phyloP scores from a whole-genome alignment of 495 filamentous ascomycete species.

The Aspergillus wentii region DNA sequence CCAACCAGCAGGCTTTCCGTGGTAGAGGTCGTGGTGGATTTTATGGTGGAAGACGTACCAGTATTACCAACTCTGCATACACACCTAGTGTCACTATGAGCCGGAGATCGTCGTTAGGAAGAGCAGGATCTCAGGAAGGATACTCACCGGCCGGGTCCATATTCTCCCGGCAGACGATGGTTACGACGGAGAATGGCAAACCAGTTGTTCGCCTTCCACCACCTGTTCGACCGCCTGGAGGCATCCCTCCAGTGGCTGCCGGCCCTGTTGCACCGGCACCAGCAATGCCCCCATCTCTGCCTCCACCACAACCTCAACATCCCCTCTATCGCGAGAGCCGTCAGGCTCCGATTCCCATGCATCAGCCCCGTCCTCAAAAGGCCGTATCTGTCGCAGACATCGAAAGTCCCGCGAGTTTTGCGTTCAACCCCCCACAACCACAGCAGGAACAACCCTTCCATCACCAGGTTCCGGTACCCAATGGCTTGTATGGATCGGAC shows the following conservation, averaged over 20 bases:
- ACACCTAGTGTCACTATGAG: constrained; percentile 90
- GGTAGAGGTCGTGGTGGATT: constrained; percentile 65
- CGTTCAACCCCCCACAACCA: constrained; percentile 67
- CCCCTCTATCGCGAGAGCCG: constrained; percentile 76
- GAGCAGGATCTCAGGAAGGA: constrained; percentile 66
- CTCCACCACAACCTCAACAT: constrained; percentile 53
- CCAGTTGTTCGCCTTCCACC: constrained; percentile 87
- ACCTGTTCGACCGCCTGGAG: constrained; percentile 39
- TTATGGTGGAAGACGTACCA: constrained; percentile 66
- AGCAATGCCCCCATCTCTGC: constrained; percentile 9
- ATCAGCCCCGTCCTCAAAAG: constrained; percentile 94
- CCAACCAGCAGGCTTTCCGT: constrained; percentile 81
- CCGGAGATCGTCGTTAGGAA: constrained; percentile 81
- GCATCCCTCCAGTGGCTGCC: constrained; percentile 20
- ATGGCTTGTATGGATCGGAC: constrained; percentile 55
- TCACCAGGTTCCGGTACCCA: constrained; percentile 76
- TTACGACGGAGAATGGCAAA: constrained; percentile 53
- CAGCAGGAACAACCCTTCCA: constrained; percentile 81
- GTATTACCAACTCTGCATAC: constrained; percentile 74
- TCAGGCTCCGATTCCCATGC: constrained; percentile 75
- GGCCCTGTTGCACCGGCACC: constrained; percentile 13
- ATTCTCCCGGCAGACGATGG: constrained; percentile 59
- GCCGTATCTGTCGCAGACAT: constrained; percentile 91
- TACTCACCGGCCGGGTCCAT: constrained; percentile 76
- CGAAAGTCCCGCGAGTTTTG: constrained; percentile 72